A percentile compares a stretch with the other conserved stretches of the same genome.
Conservation (phyloP, 148 eudicot genomes). For the Vaccinium vitisidaea region DNA sequence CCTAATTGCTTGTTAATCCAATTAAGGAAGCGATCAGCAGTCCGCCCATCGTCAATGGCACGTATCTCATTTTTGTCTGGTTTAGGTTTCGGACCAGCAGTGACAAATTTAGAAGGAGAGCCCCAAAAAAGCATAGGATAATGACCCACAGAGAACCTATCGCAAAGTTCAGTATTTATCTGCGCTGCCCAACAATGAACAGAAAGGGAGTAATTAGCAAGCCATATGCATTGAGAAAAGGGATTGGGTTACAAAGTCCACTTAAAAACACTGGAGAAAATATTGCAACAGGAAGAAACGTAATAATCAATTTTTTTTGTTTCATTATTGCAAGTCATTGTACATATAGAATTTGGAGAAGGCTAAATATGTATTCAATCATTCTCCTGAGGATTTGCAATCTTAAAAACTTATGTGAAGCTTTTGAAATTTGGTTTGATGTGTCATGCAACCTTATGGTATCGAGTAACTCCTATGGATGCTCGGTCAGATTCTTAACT, state of each 20-base stretch:
- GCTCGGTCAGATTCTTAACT: background rate
- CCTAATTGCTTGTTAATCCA: conserved; percentile 88
- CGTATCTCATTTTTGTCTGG: conserved; percentile 57
- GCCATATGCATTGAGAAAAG: conserved; percentile 13
- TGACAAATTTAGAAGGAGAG: conserved; percentile 60
- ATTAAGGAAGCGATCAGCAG: conserved; percentile 73
- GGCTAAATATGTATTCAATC: background rate
- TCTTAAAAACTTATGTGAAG: background rate
- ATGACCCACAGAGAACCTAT: conserved; percentile 73
- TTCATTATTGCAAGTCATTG: background rate
- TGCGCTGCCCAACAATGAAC: conserved; percentile 83
- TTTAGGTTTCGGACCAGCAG: conserved; percentile 50
- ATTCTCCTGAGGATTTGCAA: background rate
- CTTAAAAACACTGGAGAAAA: conserved; percentile 1
- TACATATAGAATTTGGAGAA: background rate
- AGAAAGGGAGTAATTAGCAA: conserved; percentile 41
- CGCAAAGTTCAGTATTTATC: conserved; percentile 81
- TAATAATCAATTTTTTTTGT: background rate
- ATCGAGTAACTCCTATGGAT: background rate
- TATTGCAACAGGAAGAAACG: background rate
- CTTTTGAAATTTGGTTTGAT: background rate
- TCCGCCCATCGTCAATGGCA: conserved; percentile 60
- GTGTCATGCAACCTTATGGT: background rate
- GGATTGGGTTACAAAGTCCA: background rate
- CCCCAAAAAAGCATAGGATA: conserved; percentile 94